Base-by-base conservation (phyloP, 768 basidiomycete species). In the Trametes punicea region DNA sequence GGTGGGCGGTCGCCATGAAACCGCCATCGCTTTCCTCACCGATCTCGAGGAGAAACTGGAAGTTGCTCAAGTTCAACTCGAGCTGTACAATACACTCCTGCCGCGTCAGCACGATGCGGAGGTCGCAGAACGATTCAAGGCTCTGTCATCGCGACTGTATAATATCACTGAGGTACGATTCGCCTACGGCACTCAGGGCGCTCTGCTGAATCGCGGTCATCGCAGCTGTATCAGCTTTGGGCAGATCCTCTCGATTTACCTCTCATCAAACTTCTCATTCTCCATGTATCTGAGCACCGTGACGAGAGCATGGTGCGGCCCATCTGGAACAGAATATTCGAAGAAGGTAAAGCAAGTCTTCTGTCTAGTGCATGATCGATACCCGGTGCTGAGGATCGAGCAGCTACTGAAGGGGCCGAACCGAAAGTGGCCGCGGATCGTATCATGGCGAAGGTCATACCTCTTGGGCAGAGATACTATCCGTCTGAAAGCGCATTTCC, bases 31-130 rank as follows among this genome's bases (percentile, higher is more conserved):
- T 46, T 97, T 98, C 76, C 80, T 96, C n/a, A 92, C 88, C 0
- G 88, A 91, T 62, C 77, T 97, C 18, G 95, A 98, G 74, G 97
- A 99, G 71, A 93, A 94, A 68, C 81, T 98, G 11, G 97, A 99
- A 40, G 97, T 99, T 23, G 91, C 94, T 6, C 90, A 96, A 72
- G 93, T 98, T 8, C 97, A 99, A 67, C 74, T 95, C n/a, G 96
- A 98, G 70, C 81, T 97, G 44, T 90, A 84, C 65, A 81, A 89
- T 61, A 74, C 76, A 10, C 76, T 93, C 15, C 67, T 76, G 6
- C 82, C 85, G 16, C 58, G 72, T 81, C 26, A 74, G 23, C 33
- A 79, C 57, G 82, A 87, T 56, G 80, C 81, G 11, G 84, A 82
- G 61, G 80, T 83, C 51, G 82, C 85, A 36, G 79, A 81, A 54